Evolutionary conservation across 2,329 filamentous ascomycete species (phyloP).

Genomic region (Fusarium beomiforme): DNA sequence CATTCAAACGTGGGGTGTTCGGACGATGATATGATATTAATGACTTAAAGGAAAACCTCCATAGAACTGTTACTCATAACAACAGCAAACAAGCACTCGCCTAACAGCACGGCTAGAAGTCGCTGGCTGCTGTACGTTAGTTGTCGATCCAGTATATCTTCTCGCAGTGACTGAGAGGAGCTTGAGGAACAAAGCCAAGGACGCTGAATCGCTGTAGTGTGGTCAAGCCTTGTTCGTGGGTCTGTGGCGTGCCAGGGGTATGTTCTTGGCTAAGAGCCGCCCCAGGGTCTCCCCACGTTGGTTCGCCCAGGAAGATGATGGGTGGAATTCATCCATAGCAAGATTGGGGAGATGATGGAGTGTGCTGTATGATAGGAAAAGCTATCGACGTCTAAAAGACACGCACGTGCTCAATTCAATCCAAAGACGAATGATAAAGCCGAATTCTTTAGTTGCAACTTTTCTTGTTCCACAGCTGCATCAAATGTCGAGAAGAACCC

Average conservation of each 20-base stretch:
- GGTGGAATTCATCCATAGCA: constrained; percentile 35
- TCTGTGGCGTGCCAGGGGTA: constrained; percentile 31
- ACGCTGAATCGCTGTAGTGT: constrained; percentile 31
- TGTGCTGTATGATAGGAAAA: constrained; percentile 11
- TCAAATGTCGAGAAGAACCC: constrained; percentile 12
- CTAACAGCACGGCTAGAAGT: constrained; percentile 13
- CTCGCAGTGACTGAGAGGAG: too few relatives aligned
- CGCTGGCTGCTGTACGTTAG: background rate
- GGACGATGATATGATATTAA: constrained; percentile 22
- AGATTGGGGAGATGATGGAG: constrained; percentile 18
- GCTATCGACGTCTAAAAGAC: constrained; percentile 20
- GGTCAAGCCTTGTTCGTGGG: constrained; percentile 24
- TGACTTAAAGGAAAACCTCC: background rate
- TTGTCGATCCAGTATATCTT: constrained; percentile 12
- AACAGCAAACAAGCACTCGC: constrained; percentile 4
- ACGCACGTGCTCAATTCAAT: constrained; percentile 40
- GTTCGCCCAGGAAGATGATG: constrained; percentile 40
- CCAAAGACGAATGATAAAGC: constrained; percentile 30
- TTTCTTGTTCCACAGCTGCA: constrained; percentile 10
- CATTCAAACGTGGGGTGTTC: background rate
- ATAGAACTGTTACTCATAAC: constrained; percentile 7
- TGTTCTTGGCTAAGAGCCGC: constrained; percentile 29
- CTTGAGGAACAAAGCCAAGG: constrained; percentile 11
- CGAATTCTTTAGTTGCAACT: constrained; percentile 13
- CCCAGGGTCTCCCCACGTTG: constrained; percentile 41